Conservation (phyloP, 768 basidiomycete genomes). For the Calocera viscosa region DNA sequence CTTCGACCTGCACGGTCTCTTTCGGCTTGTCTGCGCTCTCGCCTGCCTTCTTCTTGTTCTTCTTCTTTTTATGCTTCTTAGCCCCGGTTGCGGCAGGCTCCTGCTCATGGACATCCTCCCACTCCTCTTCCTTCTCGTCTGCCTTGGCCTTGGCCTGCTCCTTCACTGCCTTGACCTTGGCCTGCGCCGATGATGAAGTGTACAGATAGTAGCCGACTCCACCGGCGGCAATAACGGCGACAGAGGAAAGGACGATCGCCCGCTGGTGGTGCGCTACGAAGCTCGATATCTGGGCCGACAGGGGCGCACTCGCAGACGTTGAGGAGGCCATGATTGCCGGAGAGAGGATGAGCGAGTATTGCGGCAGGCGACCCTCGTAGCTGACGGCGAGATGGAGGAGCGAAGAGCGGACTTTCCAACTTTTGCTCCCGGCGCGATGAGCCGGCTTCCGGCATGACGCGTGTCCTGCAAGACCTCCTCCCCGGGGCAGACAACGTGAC, state of each 20-base stretch:
- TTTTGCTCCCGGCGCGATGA: background rate
- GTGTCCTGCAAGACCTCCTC: background rate
- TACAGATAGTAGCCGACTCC: slow-evolving; percentile 60
- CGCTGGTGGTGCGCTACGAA: slow-evolving; percentile 67
- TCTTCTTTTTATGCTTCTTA: slow-evolving; percentile 10
- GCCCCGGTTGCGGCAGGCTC: background rate
- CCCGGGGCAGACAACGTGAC: background rate
- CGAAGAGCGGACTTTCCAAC: background rate
- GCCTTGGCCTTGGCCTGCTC: slow-evolving; percentile 48
- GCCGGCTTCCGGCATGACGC: slow-evolving; percentile 6
- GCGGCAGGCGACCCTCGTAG: background rate
- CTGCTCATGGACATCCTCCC: slow-evolving; percentile 6
- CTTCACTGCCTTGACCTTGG: slow-evolving; percentile 46
- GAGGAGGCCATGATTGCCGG: slow-evolving; percentile 11
- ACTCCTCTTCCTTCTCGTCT: slow-evolving; percentile 13
- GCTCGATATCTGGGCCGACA: slow-evolving; percentile 17
- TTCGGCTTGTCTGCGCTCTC: background rate
- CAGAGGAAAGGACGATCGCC: slow-evolving; percentile 58
- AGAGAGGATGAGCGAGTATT: background rate
- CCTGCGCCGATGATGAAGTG: slow-evolving; percentile 18
- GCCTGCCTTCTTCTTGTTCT: slow-evolving; percentile 5
- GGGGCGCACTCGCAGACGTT: slow-evolving; percentile 9
- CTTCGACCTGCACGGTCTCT: slow-evolving; percentile 18
- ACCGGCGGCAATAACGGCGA: slow-evolving; percentile 52
- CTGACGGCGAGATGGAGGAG: background rate